phyloP scores from a whole-genome alignment of 2,329 filamentous ascomycete genomes.

The Pseudogymnoascus sp. region DNA sequence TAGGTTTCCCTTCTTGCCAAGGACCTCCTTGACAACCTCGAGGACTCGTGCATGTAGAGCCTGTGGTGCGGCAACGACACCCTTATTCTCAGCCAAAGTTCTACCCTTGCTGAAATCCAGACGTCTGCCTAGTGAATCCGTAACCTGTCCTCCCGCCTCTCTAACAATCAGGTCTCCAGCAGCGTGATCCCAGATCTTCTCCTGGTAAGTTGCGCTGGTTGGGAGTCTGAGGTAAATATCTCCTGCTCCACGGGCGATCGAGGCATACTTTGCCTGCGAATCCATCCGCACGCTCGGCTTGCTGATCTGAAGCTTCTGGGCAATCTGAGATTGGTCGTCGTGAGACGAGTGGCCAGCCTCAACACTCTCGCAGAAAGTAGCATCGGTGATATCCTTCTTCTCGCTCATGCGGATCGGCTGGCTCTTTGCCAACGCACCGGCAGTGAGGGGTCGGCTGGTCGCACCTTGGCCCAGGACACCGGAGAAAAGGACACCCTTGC shows the following conservation, averaged over 20 bases:
- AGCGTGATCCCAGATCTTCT: conserved; percentile 99
- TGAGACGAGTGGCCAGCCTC: conserved; percentile 90
- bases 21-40: conserved; percentile 71
- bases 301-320: conserved; percentile 76
- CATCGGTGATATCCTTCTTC: conserved; percentile 64
- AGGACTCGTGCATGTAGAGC: conserved; percentile 70
- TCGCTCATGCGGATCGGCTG: conserved; percentile 72
- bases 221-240: conserved; percentile 92
- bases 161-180: conserved; percentile 90
- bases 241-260: conserved; percentile 85
- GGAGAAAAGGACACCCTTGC: conserved; percentile 81
- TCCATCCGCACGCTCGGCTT: conserved; percentile 91
- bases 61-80: conserved; percentile 79
- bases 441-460: conserved; percentile 63
- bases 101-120: conserved; percentile 82
- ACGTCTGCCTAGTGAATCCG: conserved; percentile 75
- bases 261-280: conserved; percentile 95
- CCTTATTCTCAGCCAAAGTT: conserved; percentile 84
- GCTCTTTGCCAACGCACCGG: conserved; percentile 44
- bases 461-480: conserved; percentile 75
- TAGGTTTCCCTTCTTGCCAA: conserved; percentile 37
- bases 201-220: conserved; percentile 77
- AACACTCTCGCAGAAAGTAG: conserved; percentile 94
- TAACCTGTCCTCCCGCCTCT: conserved; percentile 87
- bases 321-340: conserved; percentile 77